phyloP scores from a whole-genome alignment of 192 early-diverging fungal species.

The Fimicolochytrium jonesii region DNA sequence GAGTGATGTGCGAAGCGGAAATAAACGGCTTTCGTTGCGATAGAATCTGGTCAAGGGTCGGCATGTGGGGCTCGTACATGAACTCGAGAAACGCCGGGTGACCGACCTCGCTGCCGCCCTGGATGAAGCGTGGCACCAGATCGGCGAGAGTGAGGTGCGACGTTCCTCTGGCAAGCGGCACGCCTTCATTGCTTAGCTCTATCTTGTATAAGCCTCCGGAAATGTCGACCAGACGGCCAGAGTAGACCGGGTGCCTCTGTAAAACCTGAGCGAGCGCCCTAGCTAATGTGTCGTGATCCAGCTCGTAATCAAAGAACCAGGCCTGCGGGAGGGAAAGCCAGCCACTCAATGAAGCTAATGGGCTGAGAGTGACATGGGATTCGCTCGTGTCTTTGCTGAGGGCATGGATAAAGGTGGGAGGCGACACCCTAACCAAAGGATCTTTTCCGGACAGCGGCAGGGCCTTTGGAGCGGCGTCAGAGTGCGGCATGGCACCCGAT shows the following conservation, averaged over 20 bases:
- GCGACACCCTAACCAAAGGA: neutral
- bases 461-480: too few relatives aligned
- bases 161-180: slow-evolving; percentile 1
- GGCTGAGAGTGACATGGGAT: neutral
- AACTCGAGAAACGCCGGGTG: slow-evolving; percentile 2
- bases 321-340: neutral
- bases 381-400: neutral
- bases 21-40: neutral
- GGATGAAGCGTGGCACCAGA: neutral
- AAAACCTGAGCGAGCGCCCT: slow-evolving; percentile 2
- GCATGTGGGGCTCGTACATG: neutral
- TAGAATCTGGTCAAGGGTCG: neutral
- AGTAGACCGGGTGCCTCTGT: neutral
- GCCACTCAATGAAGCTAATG: neutral
- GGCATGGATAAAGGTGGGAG: neutral
- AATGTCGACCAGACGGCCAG: slow-evolving; percentile 1
- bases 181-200: slow-evolving; percentile 1
- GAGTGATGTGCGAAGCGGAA: neutral
- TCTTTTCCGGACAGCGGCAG: too few relatives aligned
- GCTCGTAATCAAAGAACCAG: slow-evolving; percentile 1
- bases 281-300: neutral
- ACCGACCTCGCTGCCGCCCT: neutral
- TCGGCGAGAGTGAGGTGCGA: neutral
- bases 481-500: too few relatives aligned
- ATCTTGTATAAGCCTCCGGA: neutral